These are phyloP conservation scores for Phytophthora sp. DNA, from an alignment of 352 stramenopile genomes.

Conservation along the genomic window DNA sequence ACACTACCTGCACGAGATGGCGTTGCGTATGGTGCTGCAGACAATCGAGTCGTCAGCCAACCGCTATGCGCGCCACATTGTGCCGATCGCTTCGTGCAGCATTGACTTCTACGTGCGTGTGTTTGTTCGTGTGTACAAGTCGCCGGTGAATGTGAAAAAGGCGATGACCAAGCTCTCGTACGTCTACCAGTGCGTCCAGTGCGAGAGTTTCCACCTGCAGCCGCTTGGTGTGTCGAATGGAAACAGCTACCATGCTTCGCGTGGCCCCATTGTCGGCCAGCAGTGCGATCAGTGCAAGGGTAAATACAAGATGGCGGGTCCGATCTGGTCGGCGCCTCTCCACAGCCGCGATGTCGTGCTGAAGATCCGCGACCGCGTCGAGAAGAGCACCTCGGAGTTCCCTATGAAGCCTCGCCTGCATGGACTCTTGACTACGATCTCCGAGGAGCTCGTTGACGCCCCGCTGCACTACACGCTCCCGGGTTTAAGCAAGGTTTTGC, in stretches of 20 bases:
- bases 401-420: constrained; percentile 93
- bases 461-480: constrained; percentile 98
- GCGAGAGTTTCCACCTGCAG: constrained; percentile 98
- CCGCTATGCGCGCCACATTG: constrained; percentile 96
- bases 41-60: constrained; percentile 95
- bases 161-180: constrained; percentile 92
- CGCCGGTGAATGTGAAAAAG: constrained; percentile 94
- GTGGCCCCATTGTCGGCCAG: constrained; percentile 70
- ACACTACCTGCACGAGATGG: constrained; percentile 90
- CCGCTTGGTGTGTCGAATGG: constrained; percentile 88
- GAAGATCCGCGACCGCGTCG: constrained; percentile 81
- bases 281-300: constrained; percentile 83
- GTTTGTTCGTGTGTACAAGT: constrained; percentile 99
- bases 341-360: constrained; percentile 93
- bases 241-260: constrained; percentile 87
- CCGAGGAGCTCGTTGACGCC: constrained; percentile 95
- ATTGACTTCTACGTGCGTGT: constrained; percentile 99
- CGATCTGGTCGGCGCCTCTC: constrained; percentile 97
- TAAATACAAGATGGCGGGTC: constrained; percentile 94
- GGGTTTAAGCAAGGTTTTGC: constrained; percentile 92
- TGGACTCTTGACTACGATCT: constrained; percentile 95
- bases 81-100: constrained; percentile 97
- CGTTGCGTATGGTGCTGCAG: constrained; percentile 93
- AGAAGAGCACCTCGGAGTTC: constrained; percentile 85
- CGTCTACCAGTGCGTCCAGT: constrained; percentile 93